phyloP scores from a whole-genome alignment of 2,329 filamentous ascomycete species.

The Diaporthe sp. region DNA sequence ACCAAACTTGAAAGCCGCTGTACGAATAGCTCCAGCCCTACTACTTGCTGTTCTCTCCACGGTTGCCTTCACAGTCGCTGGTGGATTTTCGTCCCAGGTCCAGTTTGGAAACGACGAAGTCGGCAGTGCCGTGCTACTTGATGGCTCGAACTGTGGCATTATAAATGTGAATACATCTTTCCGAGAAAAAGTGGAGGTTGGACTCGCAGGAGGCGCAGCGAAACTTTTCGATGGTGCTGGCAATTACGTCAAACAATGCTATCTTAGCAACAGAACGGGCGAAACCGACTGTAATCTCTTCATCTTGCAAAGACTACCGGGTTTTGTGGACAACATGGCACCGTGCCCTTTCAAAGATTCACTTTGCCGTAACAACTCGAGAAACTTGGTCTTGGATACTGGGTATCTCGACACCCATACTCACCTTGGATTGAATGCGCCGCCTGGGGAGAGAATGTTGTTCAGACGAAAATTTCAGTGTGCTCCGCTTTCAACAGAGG shows the following conservation, averaged over 20 bases:
- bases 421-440: constrained; percentile 39
- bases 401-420: constrained; percentile 36
- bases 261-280: constrained; percentile 20
- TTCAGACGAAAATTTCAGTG: constrained; percentile 1
- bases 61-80: constrained; percentile 10
- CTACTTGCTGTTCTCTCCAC: neutral
- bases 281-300: constrained; percentile 23
- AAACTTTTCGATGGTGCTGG: neutral
- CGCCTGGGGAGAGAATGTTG: constrained; percentile 33
- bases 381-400: constrained; percentile 33
- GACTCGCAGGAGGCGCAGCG: too few species aligned
- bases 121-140: constrained; percentile 25
- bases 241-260: constrained; percentile 39
- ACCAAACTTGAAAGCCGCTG: neutral
- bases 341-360: constrained; percentile 37
- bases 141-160: constrained; percentile 15
- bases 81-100: constrained; percentile 23
- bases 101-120: neutral
- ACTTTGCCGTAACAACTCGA: constrained; percentile 29
- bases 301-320: neutral
- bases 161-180: neutral
- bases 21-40: neutral
- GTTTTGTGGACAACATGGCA: constrained; percentile 6
- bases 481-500: constrained; percentile 24
- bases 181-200: neutral